Base-by-base conservation (phyloP, 805 yeast genomes). In the Metschnikowia rubicola region DNA sequence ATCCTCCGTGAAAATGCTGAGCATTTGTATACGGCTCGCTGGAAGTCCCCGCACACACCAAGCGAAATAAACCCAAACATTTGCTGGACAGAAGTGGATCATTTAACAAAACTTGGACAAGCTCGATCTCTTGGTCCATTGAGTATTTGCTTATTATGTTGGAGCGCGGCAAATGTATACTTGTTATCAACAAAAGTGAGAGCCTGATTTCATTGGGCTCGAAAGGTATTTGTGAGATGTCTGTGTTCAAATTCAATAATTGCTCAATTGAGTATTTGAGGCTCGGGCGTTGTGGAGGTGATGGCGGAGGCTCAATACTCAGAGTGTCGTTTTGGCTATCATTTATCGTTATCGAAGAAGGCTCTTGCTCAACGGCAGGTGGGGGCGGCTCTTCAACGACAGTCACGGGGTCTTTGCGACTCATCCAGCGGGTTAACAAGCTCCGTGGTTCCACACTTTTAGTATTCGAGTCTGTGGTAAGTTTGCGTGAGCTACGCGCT, bases 11-110 rank as follows among this genome's bases (percentile, higher is more conserved):
- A 34, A 48, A 55, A 41, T 53, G 53, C 31, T 37, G 39, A 3
- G 36, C 39, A 38, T 50, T 55, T 9, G 50, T 36, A 33, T 44
- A 52, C 4, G 46, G 47, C 15, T 33, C 36, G 17, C 28, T 28
- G 33, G 31, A 45, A 1, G 51, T 35, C 5, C 49, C 45, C 4
- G 50, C 40, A 12, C 48, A 43, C 7, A 46, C 54, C 8, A 54
- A 36, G 19, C 43, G 44, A 30, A 52, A 50, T 5, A 49, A 41
- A n/a, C 56, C 57, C 21, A 53, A 32, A 6, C 44, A 42, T 19
- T 38, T 41, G 40, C 44, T 41, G 12, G 41, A 35, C 19, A 30
- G 13, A 9, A 37, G 46, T 8, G 47, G 35, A n/a, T 46, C 44
- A 13, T 32, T 19, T 29, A 47, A 17, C 11, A 48, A 17, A 5